Evolutionary conservation across 495 filamentous ascomycete genomes (phyloP).

Genomic region (Trichoderma virens): DNA sequence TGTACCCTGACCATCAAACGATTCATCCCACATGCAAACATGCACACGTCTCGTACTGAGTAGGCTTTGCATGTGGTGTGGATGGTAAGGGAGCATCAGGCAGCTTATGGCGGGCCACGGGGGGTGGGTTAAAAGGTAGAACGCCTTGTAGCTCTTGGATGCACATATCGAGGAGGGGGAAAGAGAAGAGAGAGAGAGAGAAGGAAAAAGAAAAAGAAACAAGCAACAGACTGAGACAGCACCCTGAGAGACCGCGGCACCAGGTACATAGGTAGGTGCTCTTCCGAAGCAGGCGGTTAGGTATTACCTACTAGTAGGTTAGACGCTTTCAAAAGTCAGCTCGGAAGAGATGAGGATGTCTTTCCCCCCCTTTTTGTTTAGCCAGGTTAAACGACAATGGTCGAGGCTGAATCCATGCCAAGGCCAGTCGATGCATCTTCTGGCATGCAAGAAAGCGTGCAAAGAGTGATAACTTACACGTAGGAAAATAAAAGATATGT

Average conservation of each 20-base stretch:
- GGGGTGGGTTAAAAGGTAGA: neutral
- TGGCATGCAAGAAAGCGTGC: neutral
- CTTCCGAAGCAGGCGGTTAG: too few relatives aligned
- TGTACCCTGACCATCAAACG: neutral
- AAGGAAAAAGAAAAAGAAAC: too few relatives aligned
- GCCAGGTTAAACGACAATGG: neutral
- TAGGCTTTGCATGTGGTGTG: neutral
- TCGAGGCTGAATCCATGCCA: neutral
- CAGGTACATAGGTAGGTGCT: neutral
- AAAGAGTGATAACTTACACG: neutral
- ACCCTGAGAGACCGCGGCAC: neutral
- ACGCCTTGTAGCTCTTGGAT: neutral
- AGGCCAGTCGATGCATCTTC: neutral
- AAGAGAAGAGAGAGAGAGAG: too few relatives aligned
- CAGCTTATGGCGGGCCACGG: neutral
- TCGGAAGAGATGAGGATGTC: neutral
- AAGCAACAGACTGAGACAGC: neutral
- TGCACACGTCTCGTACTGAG: neutral
- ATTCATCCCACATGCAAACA: neutral
- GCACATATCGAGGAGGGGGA: neutral
- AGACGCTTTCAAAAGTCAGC: neutral
- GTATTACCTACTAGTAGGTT: too few relatives aligned
- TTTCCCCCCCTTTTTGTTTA: neutral
- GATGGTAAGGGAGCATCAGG: neutral
- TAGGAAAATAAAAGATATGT: neutral